Evolutionary conservation across 257 asterid genomes (phyloP), one percentile per base, ranked within the genome.

Genomic region (Anisodus tanguticus): DNA sequence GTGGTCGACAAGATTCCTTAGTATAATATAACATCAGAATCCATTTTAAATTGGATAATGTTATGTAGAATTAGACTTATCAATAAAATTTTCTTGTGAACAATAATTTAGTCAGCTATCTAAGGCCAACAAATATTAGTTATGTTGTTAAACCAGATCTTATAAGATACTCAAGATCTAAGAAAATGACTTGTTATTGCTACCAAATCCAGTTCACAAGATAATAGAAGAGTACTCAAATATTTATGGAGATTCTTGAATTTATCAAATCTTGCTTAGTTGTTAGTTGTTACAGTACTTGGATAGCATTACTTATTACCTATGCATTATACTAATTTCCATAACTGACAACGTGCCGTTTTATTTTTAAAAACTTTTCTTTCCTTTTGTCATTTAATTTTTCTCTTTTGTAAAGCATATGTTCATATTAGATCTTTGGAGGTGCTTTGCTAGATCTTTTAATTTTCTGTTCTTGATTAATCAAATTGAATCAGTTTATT

Each of bases 201-300:
- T 26, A 76, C 58, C 81, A 11, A 76, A 76, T 76, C 81, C 39
- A 76, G 63, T 76, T 76, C 63, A 76, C 43, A 76, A 76, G 81
- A 49, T 74, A 72, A n/a, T 10, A 10, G 58, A 47, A 11, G 17
- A 19, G 15, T 41, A 39, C 62, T 51, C 62, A 74, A 74, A 51
- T 74, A 76, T 51, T 53, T 26, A 2, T 76, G 13, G 81, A 49
- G 81, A 76, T 76, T 13, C 62, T 51, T 76, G 13, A 76, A 47
- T 72, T 51, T 13, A 76, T 35, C 41, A 49, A 12, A 76, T 53
- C 2, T 26, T 12, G 63, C 22, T 22, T 76, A 51, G 63, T 76
- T 74, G 81, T 49, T 22, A 26, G 81, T 76, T 51, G 81, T 51
- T 76, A 76, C 81, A 76, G 22, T 76, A 76, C 45, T 76, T 76